phyloP scores from a whole-genome alignment of 2,329 filamentous ascomycete species.

The Didymella pomorum region DNA sequence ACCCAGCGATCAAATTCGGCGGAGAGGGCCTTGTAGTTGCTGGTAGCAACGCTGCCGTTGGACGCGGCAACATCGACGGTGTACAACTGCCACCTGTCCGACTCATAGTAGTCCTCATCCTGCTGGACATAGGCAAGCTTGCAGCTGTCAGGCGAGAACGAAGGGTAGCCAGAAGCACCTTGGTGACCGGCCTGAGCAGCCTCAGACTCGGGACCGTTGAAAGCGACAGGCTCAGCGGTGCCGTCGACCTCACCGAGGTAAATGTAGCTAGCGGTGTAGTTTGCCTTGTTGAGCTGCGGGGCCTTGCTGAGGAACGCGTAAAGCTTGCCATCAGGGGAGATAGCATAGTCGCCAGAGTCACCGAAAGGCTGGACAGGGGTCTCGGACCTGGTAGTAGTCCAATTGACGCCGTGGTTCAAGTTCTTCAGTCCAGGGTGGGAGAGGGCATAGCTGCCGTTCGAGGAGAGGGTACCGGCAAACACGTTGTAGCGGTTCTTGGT shows the following conservation, averaged over 20 bases:
- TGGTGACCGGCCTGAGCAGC: slow-evolving; percentile 54
- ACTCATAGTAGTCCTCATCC: slow-evolving; percentile 73
- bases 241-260: slow-evolving; percentile 74
- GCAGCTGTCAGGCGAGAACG: slow-evolving; percentile 76
- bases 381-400: slow-evolving; percentile 63
- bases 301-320: slow-evolving; percentile 75
- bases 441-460: slow-evolving; percentile 39
- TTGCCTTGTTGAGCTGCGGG: slow-evolving; percentile 72
- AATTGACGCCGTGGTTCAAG: slow-evolving; percentile 69
- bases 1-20: slow-evolving; percentile 44
- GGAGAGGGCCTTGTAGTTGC: slow-evolving; percentile 44
- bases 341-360: slow-evolving; percentile 78
- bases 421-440: slow-evolving; percentile 52
- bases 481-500: slow-evolving; percentile 74
- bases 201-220: slow-evolving; percentile 45
- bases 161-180: slow-evolving; percentile 73
- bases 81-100: slow-evolving; percentile 71
- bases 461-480: slow-evolving; percentile 71
- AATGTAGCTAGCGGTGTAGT: slow-evolving; percentile 82
- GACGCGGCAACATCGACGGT: slow-evolving; percentile 39
- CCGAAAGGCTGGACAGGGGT: slow-evolving; percentile 81
- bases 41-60: slow-evolving; percentile 31
- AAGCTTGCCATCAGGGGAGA: slow-evolving; percentile 69
- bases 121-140: slow-evolving; percentile 80
- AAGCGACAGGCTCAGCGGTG: slow-evolving; percentile 55